Percentiles rank a stretch among this genome's conserved stretches.
These are phyloP conservation scores for Ceratopteris richardii DNA, from an alignment of 75 land plant species.

Conservation along the genomic window DNA sequence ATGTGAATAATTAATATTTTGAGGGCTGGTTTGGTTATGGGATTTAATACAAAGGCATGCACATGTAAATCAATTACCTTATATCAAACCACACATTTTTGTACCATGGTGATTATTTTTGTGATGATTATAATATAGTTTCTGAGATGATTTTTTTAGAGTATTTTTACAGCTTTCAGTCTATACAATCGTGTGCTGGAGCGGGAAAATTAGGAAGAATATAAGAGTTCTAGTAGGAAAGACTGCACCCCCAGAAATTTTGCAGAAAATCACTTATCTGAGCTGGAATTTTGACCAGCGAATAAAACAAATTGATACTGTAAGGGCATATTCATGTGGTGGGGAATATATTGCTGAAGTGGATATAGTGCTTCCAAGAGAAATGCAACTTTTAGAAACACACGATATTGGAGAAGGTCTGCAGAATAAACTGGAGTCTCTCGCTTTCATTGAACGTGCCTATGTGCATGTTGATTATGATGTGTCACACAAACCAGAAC, in stretches of 20 bases:
- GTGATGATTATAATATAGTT: neutral
- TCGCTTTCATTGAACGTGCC: conserved; percentile 24
- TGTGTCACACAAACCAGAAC: conserved; percentile 13
- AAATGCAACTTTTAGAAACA: conserved; percentile 16
- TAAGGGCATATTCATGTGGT: conserved; percentile 19
- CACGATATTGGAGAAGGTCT: conserved; percentile 29
- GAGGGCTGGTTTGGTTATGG: neutral
- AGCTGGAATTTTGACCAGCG: conserved; percentile 16
- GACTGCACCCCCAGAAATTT: conserved; percentile 16
- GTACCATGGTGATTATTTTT: neutral
- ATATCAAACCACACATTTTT: neutral
- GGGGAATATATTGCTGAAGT: conserved; percentile 18
- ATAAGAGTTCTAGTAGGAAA: conserved; percentile 11
- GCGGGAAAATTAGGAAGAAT: conserved; percentile 6
- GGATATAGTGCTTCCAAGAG: conserved; percentile 19
- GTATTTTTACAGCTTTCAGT: conserved; percentile 12
- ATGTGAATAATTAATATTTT: neutral
- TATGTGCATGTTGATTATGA: conserved; percentile 27
- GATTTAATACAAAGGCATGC: neutral
- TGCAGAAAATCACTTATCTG: conserved; percentile 14
- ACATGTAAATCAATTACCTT: neutral
- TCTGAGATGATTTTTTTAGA: neutral
- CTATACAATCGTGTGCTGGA: conserved; percentile 20
- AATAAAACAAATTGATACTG: conserved; percentile 12
- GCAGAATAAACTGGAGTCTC: conserved; percentile 24